phyloP scores from a whole-genome alignment of 1,284 basidiomycete genomes.

The Mycocalia duriaeana region DNA sequence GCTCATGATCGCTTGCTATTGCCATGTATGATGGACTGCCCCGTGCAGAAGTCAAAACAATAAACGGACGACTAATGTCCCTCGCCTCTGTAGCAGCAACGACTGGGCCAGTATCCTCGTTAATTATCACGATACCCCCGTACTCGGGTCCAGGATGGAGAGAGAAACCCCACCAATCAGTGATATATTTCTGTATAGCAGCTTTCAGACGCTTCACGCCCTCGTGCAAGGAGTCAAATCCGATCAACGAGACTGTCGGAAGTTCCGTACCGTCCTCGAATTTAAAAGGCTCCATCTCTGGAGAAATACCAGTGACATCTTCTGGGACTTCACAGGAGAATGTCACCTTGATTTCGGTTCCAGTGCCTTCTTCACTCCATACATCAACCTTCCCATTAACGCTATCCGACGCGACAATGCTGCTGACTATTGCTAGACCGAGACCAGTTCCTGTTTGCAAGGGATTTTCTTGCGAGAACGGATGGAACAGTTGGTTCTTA shows the following conservation, averaged over 20 bases:
- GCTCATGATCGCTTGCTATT: conserved; percentile 66
- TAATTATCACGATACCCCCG: conserved; percentile 81
- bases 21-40: conserved; percentile 62
- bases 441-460: conserved; percentile 91
- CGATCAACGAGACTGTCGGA: conserved; percentile 64
- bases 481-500: conserved; percentile 92
- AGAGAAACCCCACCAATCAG: conserved; percentile 75
- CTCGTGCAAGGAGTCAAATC: conserved; percentile 64
- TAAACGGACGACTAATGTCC: conserved; percentile 61
- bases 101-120: conserved; percentile 71
- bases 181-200: conserved; percentile 65
- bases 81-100: conserved; percentile 51
- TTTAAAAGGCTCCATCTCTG: conserved; percentile 43
- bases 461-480: conserved; percentile 92
- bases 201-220: conserved; percentile 67
- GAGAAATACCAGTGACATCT: conserved; percentile 23
- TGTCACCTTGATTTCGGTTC: conserved; percentile 90
- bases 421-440: conserved; percentile 95
- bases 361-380: conserved; percentile 81
- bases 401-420: conserved; percentile 82
- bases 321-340: conserved; percentile 72
- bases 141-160: conserved; percentile 38
- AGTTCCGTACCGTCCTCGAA: conserved; percentile 40
- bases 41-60: conserved; percentile 70
- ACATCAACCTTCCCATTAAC: conserved; percentile 88